phyloP scores from a whole-genome alignment of 352 stramenopile genomes.

The Pythium aquatile region DNA sequence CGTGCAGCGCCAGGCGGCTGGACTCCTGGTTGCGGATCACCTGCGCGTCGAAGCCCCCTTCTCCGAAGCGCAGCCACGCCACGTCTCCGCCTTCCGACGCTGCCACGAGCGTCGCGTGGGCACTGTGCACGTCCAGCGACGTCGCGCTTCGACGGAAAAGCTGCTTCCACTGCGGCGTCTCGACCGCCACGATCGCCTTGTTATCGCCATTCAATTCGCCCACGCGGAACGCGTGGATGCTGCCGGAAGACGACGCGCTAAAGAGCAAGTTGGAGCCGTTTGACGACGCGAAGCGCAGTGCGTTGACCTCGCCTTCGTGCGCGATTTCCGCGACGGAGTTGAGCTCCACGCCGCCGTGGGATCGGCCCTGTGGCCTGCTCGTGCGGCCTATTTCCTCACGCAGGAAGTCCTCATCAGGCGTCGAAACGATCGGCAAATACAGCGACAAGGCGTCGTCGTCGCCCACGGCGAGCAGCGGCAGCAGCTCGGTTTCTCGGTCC shows the following conservation, averaged over 20 bases:
- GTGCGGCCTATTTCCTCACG: conserved; percentile 28
- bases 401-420: conserved; percentile 45
- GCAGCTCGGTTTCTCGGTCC: conserved; percentile 24
- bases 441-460: conserved; percentile 56
- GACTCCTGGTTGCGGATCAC: conserved; percentile 39
- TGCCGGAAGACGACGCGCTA: conserved; percentile 55
- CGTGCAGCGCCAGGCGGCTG: conserved; percentile 56
- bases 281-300: conserved; percentile 47
- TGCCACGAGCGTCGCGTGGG: conserved; percentile 46
- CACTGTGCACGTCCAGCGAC: conserved; percentile 55
- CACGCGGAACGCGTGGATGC: conserved; percentile 45
- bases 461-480: conserved; percentile 58
- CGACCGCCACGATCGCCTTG: conserved; percentile 17
- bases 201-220: conserved; percentile 17
- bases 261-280: conserved; percentile 54
- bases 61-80: conserved; percentile 69
- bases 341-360: conserved; percentile 35
- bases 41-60: conserved; percentile 16
- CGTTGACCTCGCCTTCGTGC: conserved; percentile 63
- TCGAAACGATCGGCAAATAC: conserved; percentile 46
- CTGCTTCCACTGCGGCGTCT: conserved; percentile 60
- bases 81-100: conserved; percentile 52
- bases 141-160: conserved; percentile 49
- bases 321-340: conserved; percentile 41
- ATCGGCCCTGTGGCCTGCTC: not conserved